These are phyloP conservation scores for Candida ponderosae DNA, from an alignment of 805 yeast genomes.

Conservation along the genomic window DNA sequence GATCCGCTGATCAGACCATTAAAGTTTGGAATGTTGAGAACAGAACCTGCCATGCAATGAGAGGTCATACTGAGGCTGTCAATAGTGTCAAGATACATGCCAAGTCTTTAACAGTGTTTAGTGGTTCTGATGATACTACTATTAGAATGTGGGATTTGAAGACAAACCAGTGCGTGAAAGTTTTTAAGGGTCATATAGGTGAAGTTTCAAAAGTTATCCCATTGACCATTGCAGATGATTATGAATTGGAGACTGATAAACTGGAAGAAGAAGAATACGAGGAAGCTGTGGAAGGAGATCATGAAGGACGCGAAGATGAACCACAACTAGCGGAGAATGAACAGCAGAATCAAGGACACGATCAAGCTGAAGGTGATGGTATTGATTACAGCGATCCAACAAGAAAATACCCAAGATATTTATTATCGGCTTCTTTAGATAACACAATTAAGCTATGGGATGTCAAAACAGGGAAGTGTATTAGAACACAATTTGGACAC, in stretches of 20 bases:
- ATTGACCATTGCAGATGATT: constrained; percentile 60
- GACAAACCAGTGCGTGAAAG: constrained; percentile 69
- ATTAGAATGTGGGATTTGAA: constrained; percentile 91
- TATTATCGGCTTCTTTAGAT: constrained; percentile 82
- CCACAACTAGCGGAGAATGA: constrained; percentile 7
- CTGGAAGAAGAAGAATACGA: constrained; percentile 17
- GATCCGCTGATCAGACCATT: constrained; percentile 86
- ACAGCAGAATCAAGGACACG: constrained; percentile 7
- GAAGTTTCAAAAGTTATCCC: constrained; percentile 93
- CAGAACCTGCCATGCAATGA: constrained; percentile 81
- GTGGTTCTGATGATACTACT: constrained; percentile 88
- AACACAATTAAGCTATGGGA: constrained; percentile 94
- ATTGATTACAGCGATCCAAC: constrained; percentile 18
- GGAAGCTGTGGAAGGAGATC: constrained; percentile 9
- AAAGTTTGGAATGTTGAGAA: constrained; percentile 96
- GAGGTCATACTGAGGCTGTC: constrained; percentile 93
- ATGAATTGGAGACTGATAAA: constrained; percentile 38
- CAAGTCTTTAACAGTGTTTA: constrained; percentile 67
- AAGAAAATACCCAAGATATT: constrained; percentile 63
- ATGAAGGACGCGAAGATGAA: constrained; percentile 9
- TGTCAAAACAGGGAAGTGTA: constrained; percentile 75
- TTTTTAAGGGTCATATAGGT: constrained; percentile 85
- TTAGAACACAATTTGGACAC: constrained; percentile 94
- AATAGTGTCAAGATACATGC: constrained; percentile 84
- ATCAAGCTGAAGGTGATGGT: constrained; percentile 19